Base-by-base conservation (phyloP, 805 yeast genomes). In the Wickerhamomyces ciferrii region DNA sequence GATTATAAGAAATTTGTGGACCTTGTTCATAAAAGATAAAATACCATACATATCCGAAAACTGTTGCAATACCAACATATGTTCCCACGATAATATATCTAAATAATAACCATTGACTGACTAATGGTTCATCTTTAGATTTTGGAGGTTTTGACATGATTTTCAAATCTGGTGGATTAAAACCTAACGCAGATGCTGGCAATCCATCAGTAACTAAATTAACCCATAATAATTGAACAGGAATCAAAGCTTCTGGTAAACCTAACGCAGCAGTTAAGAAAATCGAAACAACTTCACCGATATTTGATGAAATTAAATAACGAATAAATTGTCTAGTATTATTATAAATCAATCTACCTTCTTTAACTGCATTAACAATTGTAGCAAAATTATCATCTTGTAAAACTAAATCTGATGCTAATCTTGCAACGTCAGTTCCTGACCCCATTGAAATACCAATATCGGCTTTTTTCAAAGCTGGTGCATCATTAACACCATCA, bases 401-500 rank as follows among this genome's bases (percentile, higher is more conserved):
- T 40, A 78, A 62, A 15, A 78, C 79, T 61, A 78, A 72, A 60
- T 78, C 83, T 17, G 79, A 72, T 2, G 83, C 83, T 45, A 76
- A 71, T 53, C 78, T 74, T 4, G 84, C 84, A 20, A 78, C 82
- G 59, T 78, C 83, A 1, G 83, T 76, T 14, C 83, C 84, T 43
- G 78, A 72, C 2, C 84, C 83, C 83, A 79, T 79, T 13, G 83
- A 77, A 53, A 79, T 72, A 46, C 84, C 84, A 46, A 79, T 79
- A 58, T 79, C 83, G 5, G 84, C 84, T 48, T 72, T 74, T 58
- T 77, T 79, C 54, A 79, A 65, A 5, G 84, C 81, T 8, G 84
- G 84, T 0, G 84, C 80, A 59, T 79, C 84, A 59, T 79, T 79
- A 34, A 79, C 83, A 49, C 84, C 84, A 59, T 79, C 84, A 39